phyloP scores from a whole-genome alignment of 805 yeast species.

The Metschnikowia henanensis region DNA sequence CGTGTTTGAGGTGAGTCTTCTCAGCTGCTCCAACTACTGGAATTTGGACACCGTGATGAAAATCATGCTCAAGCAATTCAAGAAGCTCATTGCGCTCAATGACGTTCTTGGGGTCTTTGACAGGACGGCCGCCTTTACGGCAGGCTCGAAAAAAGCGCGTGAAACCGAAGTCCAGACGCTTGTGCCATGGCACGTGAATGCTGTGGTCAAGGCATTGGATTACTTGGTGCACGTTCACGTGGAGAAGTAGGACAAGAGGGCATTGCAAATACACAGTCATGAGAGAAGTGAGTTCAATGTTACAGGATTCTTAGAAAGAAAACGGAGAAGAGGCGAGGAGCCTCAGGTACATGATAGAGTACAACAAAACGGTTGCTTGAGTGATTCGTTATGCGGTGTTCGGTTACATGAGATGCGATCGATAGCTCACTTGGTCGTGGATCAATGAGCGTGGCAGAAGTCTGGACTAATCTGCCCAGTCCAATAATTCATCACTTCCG shows the following conservation, averaged over 20 bases:
- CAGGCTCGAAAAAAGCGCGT: slow-evolving; percentile 8
- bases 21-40: slow-evolving; percentile 76
- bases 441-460: no score
- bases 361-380: no score
- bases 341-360: no score
- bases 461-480: no score
- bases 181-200: slow-evolving; percentile 73
- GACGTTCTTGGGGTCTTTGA: slow-evolving; percentile 35
- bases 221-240: slow-evolving; percentile 60
- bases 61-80: slow-evolving; percentile 57
- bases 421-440: no score
- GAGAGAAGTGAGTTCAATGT: no score
- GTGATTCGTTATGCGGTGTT: no score
- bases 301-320: no score
- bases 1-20: slow-evolving; percentile 61
- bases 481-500: no score
- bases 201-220: slow-evolving; percentile 62
- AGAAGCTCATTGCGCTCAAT: slow-evolving; percentile 50
- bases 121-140: background rate
- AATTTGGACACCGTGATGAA: slow-evolving; percentile 54
- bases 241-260: slow-evolving; percentile 7
- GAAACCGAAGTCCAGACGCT: slow-evolving; percentile 26
- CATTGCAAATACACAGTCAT: no score
- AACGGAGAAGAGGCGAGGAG: no score
- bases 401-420: no score